Percentiles rank a stretch among this genome's conserved stretches.
phyloP scores from a whole-genome alignment of 495 filamentous ascomycete genomes.

The Penicillium taxi region DNA sequence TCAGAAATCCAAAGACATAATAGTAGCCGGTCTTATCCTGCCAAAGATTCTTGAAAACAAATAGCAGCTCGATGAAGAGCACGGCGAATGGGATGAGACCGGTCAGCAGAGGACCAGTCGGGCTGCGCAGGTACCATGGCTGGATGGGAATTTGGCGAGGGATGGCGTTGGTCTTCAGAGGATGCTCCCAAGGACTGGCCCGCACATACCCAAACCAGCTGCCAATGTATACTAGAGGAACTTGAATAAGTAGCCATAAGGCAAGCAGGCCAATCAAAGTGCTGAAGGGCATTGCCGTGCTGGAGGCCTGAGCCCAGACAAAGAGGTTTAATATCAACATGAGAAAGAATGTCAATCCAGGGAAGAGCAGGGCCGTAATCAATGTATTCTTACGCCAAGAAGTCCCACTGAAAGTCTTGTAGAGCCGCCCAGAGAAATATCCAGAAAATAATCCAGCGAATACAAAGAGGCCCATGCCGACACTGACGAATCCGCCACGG shows the following conservation, averaged over 20 bases:
- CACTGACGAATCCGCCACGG: constrained; percentile 84
- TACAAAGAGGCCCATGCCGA: constrained; percentile 78
- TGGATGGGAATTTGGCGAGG: constrained; percentile 70
- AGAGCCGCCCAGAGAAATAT: constrained; percentile 82
- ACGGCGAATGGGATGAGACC: constrained; percentile 88
- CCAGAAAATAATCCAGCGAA: constrained; percentile 86
- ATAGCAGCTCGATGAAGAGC: constrained; percentile 88
- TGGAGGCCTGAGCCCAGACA: constrained; percentile 89
- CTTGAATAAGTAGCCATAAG: constrained; percentile 84
- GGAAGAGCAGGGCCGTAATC: constrained; percentile 77
- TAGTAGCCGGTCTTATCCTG: constrained; percentile 92
- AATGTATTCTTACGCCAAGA: constrained; percentile 76
- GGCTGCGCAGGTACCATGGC: constrained; percentile 66
- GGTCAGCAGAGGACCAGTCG: constrained; percentile 59
- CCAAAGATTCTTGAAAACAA: constrained; percentile 88
- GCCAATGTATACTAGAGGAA: constrained; percentile 81
- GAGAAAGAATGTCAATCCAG: constrained; percentile 69
- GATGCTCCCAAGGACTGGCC: constrained; percentile 70
- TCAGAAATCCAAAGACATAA: constrained; percentile 89
- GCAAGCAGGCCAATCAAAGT: constrained; percentile 70
- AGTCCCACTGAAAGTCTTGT: constrained; percentile 76
- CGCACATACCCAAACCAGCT: constrained; percentile 70
- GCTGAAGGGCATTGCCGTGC: constrained; percentile 81
- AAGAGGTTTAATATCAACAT: constrained; percentile 86
- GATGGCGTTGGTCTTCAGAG: constrained; percentile 70